Evolutionary conservation across 768 basidiomycete genomes (phyloP), one percentile per base, ranked within the genome.

Genomic region (Pleurotus giganteus): DNA sequence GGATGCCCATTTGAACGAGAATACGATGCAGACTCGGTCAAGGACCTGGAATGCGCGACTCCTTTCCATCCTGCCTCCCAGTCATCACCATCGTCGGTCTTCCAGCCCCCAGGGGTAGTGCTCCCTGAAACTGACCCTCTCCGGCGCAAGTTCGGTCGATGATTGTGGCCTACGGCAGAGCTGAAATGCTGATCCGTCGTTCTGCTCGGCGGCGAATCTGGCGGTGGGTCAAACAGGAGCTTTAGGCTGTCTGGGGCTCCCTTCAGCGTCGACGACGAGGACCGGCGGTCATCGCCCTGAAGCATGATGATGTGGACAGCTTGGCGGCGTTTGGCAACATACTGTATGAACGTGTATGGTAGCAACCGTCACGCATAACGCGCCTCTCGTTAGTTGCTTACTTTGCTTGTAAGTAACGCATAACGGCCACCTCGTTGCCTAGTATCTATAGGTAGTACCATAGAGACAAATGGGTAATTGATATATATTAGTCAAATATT

Each of bases 111-210:
- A 28, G 44, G 49, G 23, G 49, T 51, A 8, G 11, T 37, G 17
- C 49, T 51, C 49, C 49, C 49, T 32, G 49, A 51, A 7, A 34
- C 49, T 24, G 49, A 51, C 31, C 19, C 49, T 51, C 49, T n/a
- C 34, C 24, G 49, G 29, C 49, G 49, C 23, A 51, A 34, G 32
- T 37, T 51, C 32, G 29, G n/a, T 17, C 19, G 13, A 23, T 34
- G 31, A 32, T 24, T 37, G 11, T 29, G 34, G 21, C 23, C 32
- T 12, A 51, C 32, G 13, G 49, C 49, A 23, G 49, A 51, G 15
- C 17, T 13, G 26, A 34, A 51, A 34, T 36, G 37, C 23, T 34
- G 49, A 29, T 37, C 31, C 3, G 19, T 23, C 49, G 17, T 26
- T 27, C n/a, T 39, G 31, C 32, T 36, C 34, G 34, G 24, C 26